These are phyloP conservation scores for Colletotrichum chlorophyti DNA, from an alignment of 2,329 filamentous ascomycete genomes.

Conservation along the genomic window DNA sequence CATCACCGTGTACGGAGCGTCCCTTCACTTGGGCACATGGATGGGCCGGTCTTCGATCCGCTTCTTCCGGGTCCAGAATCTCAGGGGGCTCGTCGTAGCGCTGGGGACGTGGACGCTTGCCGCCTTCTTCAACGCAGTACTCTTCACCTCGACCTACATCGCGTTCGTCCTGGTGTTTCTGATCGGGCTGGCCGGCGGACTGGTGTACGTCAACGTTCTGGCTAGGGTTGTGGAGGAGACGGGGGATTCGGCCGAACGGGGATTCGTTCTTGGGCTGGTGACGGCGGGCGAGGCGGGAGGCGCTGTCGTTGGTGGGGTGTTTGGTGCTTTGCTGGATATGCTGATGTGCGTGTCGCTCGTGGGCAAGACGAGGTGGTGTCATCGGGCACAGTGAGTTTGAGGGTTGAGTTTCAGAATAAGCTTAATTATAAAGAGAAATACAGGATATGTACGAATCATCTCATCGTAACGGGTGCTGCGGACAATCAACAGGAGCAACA, in stretches of 20 bases:
- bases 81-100: conserved; percentile 14
- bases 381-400: background rate
- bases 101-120: conserved; percentile 20
- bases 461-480: no score
- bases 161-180: conserved; percentile 35
- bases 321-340: conserved; percentile 34
- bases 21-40: conserved; percentile 38
- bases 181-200: conserved; percentile 37
- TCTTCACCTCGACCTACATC: conserved; percentile 33
- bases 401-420: no score
- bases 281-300: conserved; percentile 39
- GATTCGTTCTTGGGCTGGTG: conserved; percentile 38
- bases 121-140: conserved; percentile 31
- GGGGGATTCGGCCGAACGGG: conserved; percentile 28
- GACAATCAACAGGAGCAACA: no score
- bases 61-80: conserved; percentile 27
- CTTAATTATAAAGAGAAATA: no score
- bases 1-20: conserved; percentile 35
- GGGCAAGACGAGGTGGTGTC: conserved; percentile 9
- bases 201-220: conserved; percentile 37
- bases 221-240: conserved; percentile 31
- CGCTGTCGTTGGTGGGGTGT: conserved; percentile 33
- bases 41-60: conserved; percentile 33
- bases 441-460: no score
- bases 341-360: conserved; percentile 11